Evolutionary conservation across 2,329 filamentous ascomycete genomes (phyloP).

Genomic region (Penicillium sclerotigenum): DNA sequence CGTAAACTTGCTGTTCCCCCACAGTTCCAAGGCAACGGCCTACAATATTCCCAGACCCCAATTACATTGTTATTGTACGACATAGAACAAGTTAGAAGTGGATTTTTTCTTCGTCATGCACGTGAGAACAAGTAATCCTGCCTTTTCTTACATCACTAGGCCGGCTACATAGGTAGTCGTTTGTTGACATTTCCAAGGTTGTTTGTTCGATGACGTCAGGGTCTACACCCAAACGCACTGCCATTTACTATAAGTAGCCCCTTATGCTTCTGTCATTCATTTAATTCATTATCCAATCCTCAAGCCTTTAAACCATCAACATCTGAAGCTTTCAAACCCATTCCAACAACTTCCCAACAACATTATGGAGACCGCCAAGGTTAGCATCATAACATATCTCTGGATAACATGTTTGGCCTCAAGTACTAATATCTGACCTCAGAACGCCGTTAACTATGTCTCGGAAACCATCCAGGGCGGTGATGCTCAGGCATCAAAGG

Average conservation of each 20-base stretch:
- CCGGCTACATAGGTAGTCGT: no score
- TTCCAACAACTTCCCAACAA: background rate
- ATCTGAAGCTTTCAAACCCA: background rate
- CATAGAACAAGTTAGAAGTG: background rate
- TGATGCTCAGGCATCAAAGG: constrained; percentile 57
- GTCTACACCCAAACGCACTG: background rate
- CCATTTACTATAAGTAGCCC: constrained; percentile 1
- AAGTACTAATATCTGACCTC: background rate
- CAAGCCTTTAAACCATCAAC: background rate
- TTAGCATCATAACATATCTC: background rate
- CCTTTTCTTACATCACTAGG: background rate
- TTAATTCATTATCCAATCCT: background rate
- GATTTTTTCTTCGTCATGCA: background rate
- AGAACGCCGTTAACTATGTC: constrained; percentile 66
- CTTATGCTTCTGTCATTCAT: background rate
- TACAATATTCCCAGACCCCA: background rate
- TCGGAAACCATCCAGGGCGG: constrained; percentile 60
- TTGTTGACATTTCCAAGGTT: no score
- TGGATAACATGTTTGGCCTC: background rate
- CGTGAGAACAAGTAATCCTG: background rate
- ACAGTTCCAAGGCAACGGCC: background rate
- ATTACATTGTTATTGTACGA: background rate
- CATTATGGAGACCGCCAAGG: constrained; percentile 11
- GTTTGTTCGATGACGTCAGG: background rate
- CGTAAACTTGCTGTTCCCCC: background rate